phyloP scores from a whole-genome alignment of 768 basidiomycete genomes.

The Tylopilus balloui region DNA sequence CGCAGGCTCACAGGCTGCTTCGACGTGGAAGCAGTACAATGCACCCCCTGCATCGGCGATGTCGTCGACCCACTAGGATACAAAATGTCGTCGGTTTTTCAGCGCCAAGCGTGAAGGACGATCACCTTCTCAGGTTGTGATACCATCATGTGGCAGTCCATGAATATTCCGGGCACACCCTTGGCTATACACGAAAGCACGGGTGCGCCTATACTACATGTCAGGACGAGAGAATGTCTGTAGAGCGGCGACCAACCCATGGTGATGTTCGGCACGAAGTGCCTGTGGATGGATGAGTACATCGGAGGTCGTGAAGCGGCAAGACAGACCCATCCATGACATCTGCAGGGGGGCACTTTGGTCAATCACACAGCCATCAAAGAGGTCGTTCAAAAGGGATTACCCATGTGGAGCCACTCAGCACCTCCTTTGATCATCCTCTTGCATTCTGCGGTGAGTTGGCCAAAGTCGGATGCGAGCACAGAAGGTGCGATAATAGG shows the following conservation, averaged over 20 bases:
- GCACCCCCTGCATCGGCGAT: conserved; percentile 94
- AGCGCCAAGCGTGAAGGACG: neutral
- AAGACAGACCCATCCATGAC: conserved; percentile 89
- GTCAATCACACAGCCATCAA: conserved; percentile 13
- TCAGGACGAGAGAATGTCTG: conserved; percentile 9
- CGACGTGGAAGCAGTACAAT: conserved; percentile 94
- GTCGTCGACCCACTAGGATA: conserved; percentile 85
- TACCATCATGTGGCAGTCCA: conserved; percentile 99
- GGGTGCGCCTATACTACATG: conserved; percentile 61
- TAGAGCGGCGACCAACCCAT: conserved; percentile 59
- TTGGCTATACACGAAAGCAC: conserved; percentile 82
- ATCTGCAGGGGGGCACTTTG: conserved; percentile 48
- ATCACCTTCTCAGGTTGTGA: conserved; percentile 83
- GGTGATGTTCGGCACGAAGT: conserved; percentile 98
- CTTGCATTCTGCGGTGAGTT: conserved; percentile 91
- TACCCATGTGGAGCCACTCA: conserved; percentile 98
- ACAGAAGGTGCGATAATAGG: conserved; percentile 97
- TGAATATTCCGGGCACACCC: conserved; percentile 90
- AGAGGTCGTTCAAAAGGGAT: neutral
- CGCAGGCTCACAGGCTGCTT: conserved; percentile 70
- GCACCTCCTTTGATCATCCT: conserved; percentile 95
- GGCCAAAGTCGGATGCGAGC: conserved; percentile 94
- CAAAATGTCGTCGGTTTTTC: neutral
- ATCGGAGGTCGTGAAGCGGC: neutral
- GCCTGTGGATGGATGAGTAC: conserved; percentile 43